Conservation (phyloP, 2,329 filamentous ascomycete genomes). For the Fusarium luffae region DNA sequence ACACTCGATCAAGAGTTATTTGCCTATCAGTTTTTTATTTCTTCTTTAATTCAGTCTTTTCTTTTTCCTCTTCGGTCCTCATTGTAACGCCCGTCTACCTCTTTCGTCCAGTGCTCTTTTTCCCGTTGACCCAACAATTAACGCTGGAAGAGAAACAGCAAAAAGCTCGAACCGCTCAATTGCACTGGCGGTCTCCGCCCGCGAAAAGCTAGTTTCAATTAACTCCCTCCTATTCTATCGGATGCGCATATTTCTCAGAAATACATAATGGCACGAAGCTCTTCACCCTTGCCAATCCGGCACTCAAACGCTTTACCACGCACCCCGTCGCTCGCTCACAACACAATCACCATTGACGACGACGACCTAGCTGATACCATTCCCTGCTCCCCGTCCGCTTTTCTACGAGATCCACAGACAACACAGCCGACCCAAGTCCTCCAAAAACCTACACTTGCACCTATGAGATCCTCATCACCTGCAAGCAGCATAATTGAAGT, state of each 20-base stretch:
- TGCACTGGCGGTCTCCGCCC: slow-evolving; percentile 22
- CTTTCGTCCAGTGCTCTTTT: slow-evolving; percentile 25
- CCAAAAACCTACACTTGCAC: slow-evolving; percentile 51
- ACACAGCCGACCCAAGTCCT: slow-evolving; percentile 63
- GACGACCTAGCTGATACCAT: slow-evolving; percentile 62
- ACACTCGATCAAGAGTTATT: neutral
- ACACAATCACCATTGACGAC: slow-evolving; percentile 49
- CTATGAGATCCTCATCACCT: slow-evolving; percentile 56
- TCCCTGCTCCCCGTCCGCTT: slow-evolving; percentile 55
- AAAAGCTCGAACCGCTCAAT: slow-evolving; percentile 15
- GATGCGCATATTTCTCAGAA: slow-evolving; percentile 10
- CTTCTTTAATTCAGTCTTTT: neutral
- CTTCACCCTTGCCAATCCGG: slow-evolving; percentile 49
- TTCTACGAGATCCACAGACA: slow-evolving; percentile 47
- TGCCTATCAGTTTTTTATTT: neutral
- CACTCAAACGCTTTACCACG: slow-evolving; percentile 46
- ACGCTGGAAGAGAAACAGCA: slow-evolving; percentile 9
- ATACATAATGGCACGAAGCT: slow-evolving; percentile 45
- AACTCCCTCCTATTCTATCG: slow-evolving; percentile 10
- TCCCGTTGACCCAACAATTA: slow-evolving; percentile 28
- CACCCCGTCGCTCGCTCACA: slow-evolving; percentile 43
- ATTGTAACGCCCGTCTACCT: slow-evolving; percentile 2
- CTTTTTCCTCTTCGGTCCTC: neutral
- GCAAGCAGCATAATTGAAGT: slow-evolving; percentile 74
- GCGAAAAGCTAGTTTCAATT: slow-evolving; percentile 14